Conservation (phyloP, 2,329 filamentous ascomycete species). For the Plectosphaerella cucumerina region DNA sequence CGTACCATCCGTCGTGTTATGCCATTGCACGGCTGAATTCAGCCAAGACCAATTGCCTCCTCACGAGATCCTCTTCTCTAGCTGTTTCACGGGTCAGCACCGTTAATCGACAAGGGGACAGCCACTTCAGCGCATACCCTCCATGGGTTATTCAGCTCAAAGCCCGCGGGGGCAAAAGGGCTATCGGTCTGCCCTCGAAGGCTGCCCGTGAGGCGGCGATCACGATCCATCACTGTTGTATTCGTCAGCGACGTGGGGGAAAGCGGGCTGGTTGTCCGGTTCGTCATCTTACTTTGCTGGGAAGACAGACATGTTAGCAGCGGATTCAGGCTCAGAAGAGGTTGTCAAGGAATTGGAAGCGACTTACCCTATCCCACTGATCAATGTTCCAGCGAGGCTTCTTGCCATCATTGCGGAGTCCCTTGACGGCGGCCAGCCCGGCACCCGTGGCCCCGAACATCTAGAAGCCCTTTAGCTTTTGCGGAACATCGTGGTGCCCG, state of each 20-base stretch:
- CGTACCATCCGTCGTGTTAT: too few relatives aligned
- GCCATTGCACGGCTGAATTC: too few relatives aligned
- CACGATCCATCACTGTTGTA: slow-evolving; percentile 59
- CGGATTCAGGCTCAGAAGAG: neutral
- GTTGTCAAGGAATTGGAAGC: neutral
- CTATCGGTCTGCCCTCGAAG: slow-evolving; percentile 55
- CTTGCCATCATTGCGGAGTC: slow-evolving; percentile 58
- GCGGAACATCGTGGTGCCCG: neutral
- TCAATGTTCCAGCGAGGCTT: slow-evolving; percentile 56
- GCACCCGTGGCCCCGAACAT: slow-evolving; percentile 61
- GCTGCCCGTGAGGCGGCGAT: slow-evolving; percentile 55
- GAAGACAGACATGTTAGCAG: neutral
- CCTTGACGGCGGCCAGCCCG: slow-evolving; percentile 52
- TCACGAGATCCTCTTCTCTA: slow-evolving; percentile 50
- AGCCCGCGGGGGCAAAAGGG: slow-evolving; percentile 51
- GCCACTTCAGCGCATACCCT: slow-evolving; percentile 42
- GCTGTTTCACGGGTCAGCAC: slow-evolving; percentile 27
- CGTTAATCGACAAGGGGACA: too few relatives aligned
- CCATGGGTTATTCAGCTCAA: slow-evolving; percentile 61
- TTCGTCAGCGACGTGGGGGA: slow-evolving; percentile 5
- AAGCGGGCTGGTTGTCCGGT: neutral
- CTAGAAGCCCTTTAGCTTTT: slow-evolving; percentile 27
- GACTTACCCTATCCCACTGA: slow-evolving; percentile 57
- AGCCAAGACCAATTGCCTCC: neutral
- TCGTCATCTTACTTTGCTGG: slow-evolving; percentile 48